Conservation (phyloP, 495 filamentous ascomycete genomes). For the Podospora australis region DNA sequence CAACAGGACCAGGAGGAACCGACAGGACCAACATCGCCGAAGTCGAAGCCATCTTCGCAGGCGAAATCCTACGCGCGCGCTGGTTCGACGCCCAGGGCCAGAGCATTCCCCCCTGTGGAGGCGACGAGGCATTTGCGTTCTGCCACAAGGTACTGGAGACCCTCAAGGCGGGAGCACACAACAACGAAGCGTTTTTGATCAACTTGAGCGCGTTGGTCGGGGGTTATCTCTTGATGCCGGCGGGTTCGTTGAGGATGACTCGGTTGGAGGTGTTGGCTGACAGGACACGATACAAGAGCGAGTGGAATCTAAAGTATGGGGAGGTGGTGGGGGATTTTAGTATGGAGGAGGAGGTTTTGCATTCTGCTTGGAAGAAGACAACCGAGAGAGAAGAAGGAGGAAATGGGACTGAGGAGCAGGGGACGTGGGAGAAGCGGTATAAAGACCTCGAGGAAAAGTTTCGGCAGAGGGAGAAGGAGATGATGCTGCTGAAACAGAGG, state of each 20-base stretch:
- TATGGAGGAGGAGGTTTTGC: conserved; percentile 43
- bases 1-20: no score
- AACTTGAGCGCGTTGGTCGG: conserved; percentile 47
- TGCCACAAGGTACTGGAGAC: conserved; percentile 39
- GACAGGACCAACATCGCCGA: conserved; percentile 44
- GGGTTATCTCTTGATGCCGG: conserved; percentile 36
- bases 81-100: conserved; percentile 39
- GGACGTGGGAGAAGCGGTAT: conserved; percentile 34
- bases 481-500: conserved; percentile 18
- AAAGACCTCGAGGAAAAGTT: conserved; percentile 26
- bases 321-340: conserved; percentile 36
- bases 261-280: conserved; percentile 22
- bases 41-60: conserved; percentile 40
- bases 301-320: conserved; percentile 44
- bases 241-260: conserved; percentile 29
- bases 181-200: conserved; percentile 45
- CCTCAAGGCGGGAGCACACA: conserved; percentile 33
- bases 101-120: conserved; percentile 27
- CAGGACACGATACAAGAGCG: conserved; percentile 33
- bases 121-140: conserved; percentile 44
- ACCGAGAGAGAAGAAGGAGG: conserved; percentile 9
- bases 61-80: conserved; percentile 30
- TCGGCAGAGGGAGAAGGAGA: conserved; percentile 26
- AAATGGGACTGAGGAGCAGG: conserved; percentile 11
- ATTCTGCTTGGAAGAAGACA: conserved; percentile 28